Percentiles rank a stretch among this genome's conserved stretches.
Evolutionary conservation across 768 basidiomycete species (phyloP).

Genomic region (Russula earlei): DNA sequence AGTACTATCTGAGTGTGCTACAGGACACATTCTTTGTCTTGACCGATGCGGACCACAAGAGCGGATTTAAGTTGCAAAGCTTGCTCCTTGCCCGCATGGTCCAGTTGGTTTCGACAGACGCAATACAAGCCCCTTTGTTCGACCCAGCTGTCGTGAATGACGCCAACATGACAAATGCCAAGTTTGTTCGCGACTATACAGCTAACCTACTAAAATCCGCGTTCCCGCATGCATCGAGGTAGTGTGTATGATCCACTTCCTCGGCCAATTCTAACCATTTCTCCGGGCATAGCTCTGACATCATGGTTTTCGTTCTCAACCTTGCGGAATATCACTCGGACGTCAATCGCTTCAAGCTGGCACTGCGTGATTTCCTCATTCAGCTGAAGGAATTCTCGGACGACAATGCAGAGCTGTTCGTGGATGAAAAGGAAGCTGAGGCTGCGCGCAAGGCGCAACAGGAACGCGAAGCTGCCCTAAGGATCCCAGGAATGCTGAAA

Average conservation of each 20-base stretch:
- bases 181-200: slow-evolving; percentile 79
- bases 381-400: slow-evolving; percentile 96
- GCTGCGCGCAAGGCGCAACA: slow-evolving; percentile 64
- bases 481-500: slow-evolving; percentile 97
- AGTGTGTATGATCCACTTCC: background rate
- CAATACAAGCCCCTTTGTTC: slow-evolving; percentile 75
- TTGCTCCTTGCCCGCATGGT: slow-evolving; percentile 89
- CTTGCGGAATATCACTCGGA: slow-evolving; percentile 69
- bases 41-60: slow-evolving; percentile 98
- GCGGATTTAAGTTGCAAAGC: slow-evolving; percentile 93
- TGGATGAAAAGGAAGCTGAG: slow-evolving; percentile 93
- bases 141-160: slow-evolving; percentile 67
- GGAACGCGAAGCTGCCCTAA: slow-evolving; percentile 82
- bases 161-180: slow-evolving; percentile 62
- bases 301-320: slow-evolving; percentile 57
- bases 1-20: slow-evolving; percentile 86
- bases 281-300: slow-evolving; percentile 44
- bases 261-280: background rate
- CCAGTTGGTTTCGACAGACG: slow-evolving; percentile 77
- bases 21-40: slow-evolving; percentile 97
- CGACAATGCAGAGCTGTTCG: slow-evolving; percentile 84
- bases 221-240: slow-evolving; percentile 89
- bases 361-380: slow-evolving; percentile 94
- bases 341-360: slow-evolving; percentile 85
- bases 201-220: slow-evolving; percentile 78